Base-by-base conservation (phyloP, 352 stramenopile genomes). In the Phytophthora kernoviae region DNA sequence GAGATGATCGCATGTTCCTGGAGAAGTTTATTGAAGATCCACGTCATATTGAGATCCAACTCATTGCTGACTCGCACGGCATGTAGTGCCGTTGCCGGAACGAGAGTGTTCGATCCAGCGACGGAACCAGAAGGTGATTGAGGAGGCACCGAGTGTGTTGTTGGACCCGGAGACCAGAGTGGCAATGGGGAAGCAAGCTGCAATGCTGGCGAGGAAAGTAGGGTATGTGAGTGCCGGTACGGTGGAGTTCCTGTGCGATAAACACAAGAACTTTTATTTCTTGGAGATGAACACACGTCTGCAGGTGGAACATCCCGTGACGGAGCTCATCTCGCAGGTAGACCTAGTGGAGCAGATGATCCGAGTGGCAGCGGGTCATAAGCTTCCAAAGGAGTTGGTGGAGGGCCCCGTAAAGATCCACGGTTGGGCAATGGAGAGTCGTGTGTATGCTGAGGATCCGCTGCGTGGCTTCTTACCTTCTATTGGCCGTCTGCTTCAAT, bases 31-130 rank as follows among this genome's bases (percentile, higher is more conserved):
- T 99, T 40, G 94, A 98, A 54, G 86, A 98, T 49, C 96, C 96
- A 22, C 94, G 98, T 45, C 97, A 99, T 76, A 98, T 99, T 78
- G 97, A 99, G 79, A 98, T 99, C 69, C 97, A 99, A 73, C 68
- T 99, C 3, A 68, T 99, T 18, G 93, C 87, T 17, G 96, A 98
- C 73, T 70, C 70, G 15, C 75, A 96, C 37, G 94, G 94, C 39
- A 98, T 67, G 79, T 96, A 8, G 79, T 96, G 8, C 84, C 94
- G 36, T 96, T 99, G 56, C 85, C 88, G 0, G 97, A 99, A 77
- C 74, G 97, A 30, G 97, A 99, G 67, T 99, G 97, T 72, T 97
- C 79, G 24, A 97, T 99, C 52, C 96, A 99, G 71, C 76, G 97
- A 8, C 80, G 97, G 40, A 98, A 99, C 78, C 97, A 99, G 80